Evolutionary conservation across 2,329 filamentous ascomycete genomes (phyloP).

Genomic region (Beauveria sp.): DNA sequence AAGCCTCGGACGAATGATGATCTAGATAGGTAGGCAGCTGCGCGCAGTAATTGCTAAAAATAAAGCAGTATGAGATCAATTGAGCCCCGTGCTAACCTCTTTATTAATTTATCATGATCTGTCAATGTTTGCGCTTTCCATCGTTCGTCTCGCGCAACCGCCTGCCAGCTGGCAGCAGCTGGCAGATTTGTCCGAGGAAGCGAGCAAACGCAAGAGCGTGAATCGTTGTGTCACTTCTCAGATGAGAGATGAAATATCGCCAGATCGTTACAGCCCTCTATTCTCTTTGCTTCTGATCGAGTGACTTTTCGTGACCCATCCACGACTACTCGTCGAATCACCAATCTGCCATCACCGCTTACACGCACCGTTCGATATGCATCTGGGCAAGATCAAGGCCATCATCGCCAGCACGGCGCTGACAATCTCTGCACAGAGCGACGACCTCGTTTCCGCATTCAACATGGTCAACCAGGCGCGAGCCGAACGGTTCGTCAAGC

Average conservation of each 20-base stretch:
- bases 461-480: conserved; percentile 26
- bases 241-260: background rate
- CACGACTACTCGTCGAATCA: background rate
- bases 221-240: background rate
- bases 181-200: background rate
- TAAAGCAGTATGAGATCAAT: background rate
- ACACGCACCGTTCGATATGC: background rate
- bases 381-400: conserved; percentile 1
- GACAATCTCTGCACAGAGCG: conserved; percentile 13
- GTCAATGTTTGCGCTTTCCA: conserved; percentile 6
- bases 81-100: background rate
- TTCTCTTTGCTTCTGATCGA: background rate
- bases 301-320: background rate
- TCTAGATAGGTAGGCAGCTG: no score
- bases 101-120: background rate
- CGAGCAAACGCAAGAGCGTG: conserved; percentile 8
- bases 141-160: background rate
- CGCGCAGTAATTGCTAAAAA: no score
- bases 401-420: conserved; percentile 11
- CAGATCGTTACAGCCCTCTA: background rate
- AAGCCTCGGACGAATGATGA: background rate
- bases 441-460: conserved; percentile 21
- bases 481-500: conserved; percentile 19
- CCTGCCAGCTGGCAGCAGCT: conserved; percentile 1
- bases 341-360: background rate